A percentile compares a stretch with the other conserved stretches of the same genome.
These are phyloP conservation scores for Glycyrrhiza uralensis DNA, from an alignment of 306 rosid genomes.

Conservation along the genomic window DNA sequence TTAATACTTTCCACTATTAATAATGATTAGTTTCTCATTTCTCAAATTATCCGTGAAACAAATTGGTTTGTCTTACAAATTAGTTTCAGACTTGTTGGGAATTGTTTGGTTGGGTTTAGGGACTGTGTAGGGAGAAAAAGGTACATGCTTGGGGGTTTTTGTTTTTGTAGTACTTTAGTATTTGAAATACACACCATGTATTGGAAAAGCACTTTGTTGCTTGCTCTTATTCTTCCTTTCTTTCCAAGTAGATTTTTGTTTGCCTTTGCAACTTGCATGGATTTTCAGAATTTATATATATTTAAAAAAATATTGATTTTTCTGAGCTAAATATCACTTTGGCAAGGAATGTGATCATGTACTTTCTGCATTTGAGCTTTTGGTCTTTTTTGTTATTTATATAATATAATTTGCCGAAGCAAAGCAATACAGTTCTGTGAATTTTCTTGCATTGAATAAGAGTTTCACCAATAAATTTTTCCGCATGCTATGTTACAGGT, in stretches of 20 bases:
- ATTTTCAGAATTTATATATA: constrained; percentile 3
- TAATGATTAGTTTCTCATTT: no score
- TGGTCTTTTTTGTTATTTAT: not conserved
- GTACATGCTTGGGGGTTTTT: no score
- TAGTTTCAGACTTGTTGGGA: no score
- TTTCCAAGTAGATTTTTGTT: not conserved
- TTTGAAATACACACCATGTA: no score
- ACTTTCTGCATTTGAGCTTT: not conserved
- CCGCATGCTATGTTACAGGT: not conserved
- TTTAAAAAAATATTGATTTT: not conserved
- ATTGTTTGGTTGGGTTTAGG: no score
- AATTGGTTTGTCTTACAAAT: no score
- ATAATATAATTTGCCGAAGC: not conserved
- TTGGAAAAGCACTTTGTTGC: not conserved
- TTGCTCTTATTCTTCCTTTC: not conserved
- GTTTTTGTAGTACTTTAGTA: no score
- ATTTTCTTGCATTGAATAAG: not conserved
- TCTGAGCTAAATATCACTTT: not conserved
- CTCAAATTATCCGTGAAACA: no score
- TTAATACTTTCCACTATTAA: no score
- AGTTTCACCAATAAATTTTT: not conserved
- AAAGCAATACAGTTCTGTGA: not conserved
- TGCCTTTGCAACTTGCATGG: not conserved
- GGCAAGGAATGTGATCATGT: not conserved
- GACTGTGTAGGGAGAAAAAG: no score